Conservation (phyloP, 1,139 yeast species). For the Spathaspora sp. region DNA sequence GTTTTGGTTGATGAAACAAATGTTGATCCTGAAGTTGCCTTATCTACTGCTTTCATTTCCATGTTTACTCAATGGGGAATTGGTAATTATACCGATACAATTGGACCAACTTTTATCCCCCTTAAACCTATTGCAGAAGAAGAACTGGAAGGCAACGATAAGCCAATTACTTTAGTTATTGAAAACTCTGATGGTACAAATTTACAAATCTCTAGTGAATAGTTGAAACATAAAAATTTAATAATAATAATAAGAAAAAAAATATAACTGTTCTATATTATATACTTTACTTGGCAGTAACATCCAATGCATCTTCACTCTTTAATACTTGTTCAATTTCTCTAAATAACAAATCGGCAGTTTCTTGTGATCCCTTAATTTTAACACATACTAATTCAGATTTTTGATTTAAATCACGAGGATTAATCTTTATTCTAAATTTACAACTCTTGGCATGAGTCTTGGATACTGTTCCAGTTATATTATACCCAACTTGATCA, state of each 20-base stretch:
- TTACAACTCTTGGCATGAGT: constrained; percentile 63
- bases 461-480: constrained; percentile 62
- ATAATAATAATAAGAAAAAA: constrained; percentile 7
- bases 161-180: constrained; percentile 6
- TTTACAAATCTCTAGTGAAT: constrained; percentile 4
- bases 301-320: constrained; percentile 48
- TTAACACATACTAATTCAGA: constrained; percentile 48
- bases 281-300: background rate
- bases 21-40: constrained; percentile 49
- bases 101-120: constrained; percentile 47
- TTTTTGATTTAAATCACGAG: constrained; percentile 40
- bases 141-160: constrained; percentile 3
- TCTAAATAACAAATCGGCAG: constrained; percentile 44
- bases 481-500: constrained; percentile 41
- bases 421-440: constrained; percentile 54
- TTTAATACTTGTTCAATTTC: constrained; percentile 48
- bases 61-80: constrained; percentile 67
- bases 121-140: constrained; percentile 7
- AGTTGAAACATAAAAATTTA: background rate
- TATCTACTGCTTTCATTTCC: constrained; percentile 58
- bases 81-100: constrained; percentile 52
- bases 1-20: constrained; percentile 47
- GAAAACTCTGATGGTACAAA: constrained; percentile 3
- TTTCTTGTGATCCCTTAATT: constrained; percentile 44
- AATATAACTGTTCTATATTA: constrained; percentile 11